Base-by-base conservation (phyloP, 768 basidiomycete genomes). In the Xerocomellus dryophilus region DNA sequence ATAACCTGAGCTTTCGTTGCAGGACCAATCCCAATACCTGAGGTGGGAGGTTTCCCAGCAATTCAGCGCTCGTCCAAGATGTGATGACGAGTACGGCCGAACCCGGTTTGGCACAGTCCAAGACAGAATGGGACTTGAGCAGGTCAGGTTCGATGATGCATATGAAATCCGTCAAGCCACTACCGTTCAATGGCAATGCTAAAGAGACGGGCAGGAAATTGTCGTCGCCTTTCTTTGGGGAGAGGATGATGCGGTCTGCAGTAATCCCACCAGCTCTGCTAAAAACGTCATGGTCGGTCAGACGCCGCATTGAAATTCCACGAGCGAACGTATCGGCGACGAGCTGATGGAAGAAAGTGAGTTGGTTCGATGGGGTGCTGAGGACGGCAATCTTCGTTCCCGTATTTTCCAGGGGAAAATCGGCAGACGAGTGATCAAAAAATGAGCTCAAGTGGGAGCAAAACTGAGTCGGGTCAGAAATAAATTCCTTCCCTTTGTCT, bases 71-170 rank as follows among this genome's bases (percentile, higher is more conserved):
- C 4, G 86, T 78, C 93, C 93, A 97, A 17, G 82, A 71, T 2
- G 93, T 84, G 47, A 81, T 71, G 50, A 96, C 69, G 50, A 98
- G 81, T 32, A 97, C 80, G 8, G 84, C 73, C 0, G 93, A 86
- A 7, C 80, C 80, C 4, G 73, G 69, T 54, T 84, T 86, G 25
- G 89, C 85, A 45, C 84, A 78, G 25, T 82, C 73, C 47, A 97
- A 66, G 25, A 94, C 64, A 9, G 83, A 80, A 64, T 93, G 92
- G 0, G 86, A 80, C 67, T 88, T 93, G 61, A 96, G 77, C 31
- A 98, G 76, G 44, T 72, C 77, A 44, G 88, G 82, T 54, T 95
- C 91, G 36, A 93, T 74, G 32, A 98, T 71, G 52, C 83, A 85
- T 40, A 86, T 66, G 66, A 93, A 89, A 71, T 92, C 87, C 1